Percentiles rank a stretch among this genome's conserved stretches.
Evolutionary conservation across 2,329 filamentous ascomycete species (phyloP).

Genomic region (Aschersonia sp.): DNA sequence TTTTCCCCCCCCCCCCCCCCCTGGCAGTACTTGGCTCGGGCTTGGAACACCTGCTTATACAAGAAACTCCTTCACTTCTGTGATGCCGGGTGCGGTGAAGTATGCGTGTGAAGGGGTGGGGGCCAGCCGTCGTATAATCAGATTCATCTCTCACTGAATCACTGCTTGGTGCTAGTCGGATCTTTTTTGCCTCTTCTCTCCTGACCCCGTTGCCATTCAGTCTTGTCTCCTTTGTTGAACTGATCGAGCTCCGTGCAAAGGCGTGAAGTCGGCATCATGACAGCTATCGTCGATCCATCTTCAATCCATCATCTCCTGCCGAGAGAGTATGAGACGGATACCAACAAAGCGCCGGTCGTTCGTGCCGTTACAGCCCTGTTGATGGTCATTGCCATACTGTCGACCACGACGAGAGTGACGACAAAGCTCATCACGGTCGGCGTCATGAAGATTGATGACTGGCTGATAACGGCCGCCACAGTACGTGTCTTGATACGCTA

Average conservation of each 20-base stretch:
- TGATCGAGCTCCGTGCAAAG: neutral
- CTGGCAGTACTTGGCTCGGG: no score
- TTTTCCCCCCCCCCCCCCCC: no score
- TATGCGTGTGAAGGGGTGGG: no score
- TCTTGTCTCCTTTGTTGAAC: no score
- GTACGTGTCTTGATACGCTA: constrained; percentile 1
- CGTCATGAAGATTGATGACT: constrained; percentile 7
- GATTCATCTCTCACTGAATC: no score
- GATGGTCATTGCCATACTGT: constrained; percentile 10
- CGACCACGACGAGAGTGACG: constrained; percentile 7
- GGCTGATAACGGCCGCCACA: constrained; percentile 6
- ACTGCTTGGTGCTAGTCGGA: no score
- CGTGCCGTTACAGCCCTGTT: constrained; percentile 9
- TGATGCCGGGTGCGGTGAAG: no score
- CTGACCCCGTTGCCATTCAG: no score
- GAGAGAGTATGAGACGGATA: constrained; percentile 9
- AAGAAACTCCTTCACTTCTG: no score
- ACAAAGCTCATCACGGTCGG: constrained; percentile 6
- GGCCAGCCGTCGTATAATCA: no score
- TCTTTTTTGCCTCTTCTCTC: no score
- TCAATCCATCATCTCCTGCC: neutral
- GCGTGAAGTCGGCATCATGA: neutral
- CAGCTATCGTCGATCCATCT: neutral
- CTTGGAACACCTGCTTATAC: no score
- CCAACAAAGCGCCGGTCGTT: constrained; percentile 10